phyloP scores from a whole-genome alignment of 2,329 filamentous ascomycete genomes.

The Aspergillus latus region DNA sequence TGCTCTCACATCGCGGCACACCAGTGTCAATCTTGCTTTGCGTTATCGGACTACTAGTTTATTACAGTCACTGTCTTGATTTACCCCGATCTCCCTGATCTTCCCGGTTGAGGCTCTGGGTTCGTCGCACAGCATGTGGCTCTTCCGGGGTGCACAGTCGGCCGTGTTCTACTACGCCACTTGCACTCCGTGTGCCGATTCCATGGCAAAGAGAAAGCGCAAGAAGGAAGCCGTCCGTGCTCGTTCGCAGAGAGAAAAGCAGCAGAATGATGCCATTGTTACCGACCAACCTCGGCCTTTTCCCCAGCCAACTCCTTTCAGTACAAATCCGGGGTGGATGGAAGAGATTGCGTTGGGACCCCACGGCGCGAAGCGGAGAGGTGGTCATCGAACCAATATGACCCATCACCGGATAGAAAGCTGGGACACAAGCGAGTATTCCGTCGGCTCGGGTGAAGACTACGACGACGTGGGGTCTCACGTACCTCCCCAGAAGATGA shows the following conservation, averaged over 20 bases:
- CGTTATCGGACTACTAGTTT: slow-evolving; percentile 13
- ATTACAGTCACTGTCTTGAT: slow-evolving; percentile 1
- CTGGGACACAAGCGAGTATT: slow-evolving; percentile 60
- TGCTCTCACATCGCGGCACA: slow-evolving; percentile 26
- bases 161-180: slow-evolving; percentile 53
- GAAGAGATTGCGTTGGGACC: slow-evolving; percentile 85
- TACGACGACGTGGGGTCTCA: slow-evolving; percentile 14
- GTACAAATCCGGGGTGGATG: slow-evolving; percentile 84
- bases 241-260: slow-evolving; percentile 65
- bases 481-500: slow-evolving; percentile 43
- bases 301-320: slow-evolving; percentile 73
- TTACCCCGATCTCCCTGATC: neutral
- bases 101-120: neutral
- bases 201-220: slow-evolving; percentile 67
- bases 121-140: slow-evolving; percentile 40
- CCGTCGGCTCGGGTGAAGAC: slow-evolving; percentile 31
- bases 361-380: slow-evolving; percentile 57
- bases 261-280: slow-evolving; percentile 57
- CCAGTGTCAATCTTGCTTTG: slow-evolving; percentile 24
- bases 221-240: slow-evolving; percentile 68
- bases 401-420: slow-evolving; percentile 52
- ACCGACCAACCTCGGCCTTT: slow-evolving; percentile 70
- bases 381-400: slow-evolving; percentile 38
- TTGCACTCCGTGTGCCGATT: slow-evolving; percentile 64
- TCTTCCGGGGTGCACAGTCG: slow-evolving; percentile 51